A percentile compares a stretch with the other conserved stretches of the same genome.
phyloP scores from a whole-genome alignment of 1,284 basidiomycete species.

The Moesziomyces sp. region DNA sequence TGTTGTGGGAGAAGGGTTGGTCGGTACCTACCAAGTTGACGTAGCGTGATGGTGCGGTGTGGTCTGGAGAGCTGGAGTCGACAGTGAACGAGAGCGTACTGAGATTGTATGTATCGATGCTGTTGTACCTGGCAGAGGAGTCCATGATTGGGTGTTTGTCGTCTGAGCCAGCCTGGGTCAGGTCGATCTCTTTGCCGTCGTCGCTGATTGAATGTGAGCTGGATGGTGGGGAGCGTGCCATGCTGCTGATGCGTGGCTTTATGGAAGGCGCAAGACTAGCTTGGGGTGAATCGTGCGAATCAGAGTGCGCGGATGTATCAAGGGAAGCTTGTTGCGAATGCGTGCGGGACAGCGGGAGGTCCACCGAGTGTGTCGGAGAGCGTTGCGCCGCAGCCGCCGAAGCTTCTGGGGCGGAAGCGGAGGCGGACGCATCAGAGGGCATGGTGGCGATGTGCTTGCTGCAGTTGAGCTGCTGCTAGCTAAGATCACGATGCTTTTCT shows the following conservation, averaged over 20 bases:
- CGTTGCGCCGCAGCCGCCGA: constrained; percentile 16
- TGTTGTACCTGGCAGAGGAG: constrained; percentile 5
- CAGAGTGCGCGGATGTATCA: neutral
- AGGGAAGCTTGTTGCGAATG: constrained; percentile 14
- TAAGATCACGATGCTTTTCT: neutral
- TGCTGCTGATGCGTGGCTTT: constrained; percentile 26
- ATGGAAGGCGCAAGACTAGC: constrained; percentile 14
- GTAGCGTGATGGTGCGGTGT: constrained; percentile 8
- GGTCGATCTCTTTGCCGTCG: neutral
- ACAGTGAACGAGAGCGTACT: constrained; percentile 26
- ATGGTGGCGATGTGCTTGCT: constrained; percentile 3
- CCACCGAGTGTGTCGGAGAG: constrained; percentile 16
- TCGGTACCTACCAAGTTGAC: constrained; percentile 4
- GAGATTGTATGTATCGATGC: constrained; percentile 18
- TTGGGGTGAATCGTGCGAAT: neutral
- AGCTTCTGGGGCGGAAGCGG: neutral
- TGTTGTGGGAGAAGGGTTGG: neutral
- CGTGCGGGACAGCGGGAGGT: constrained; percentile 16
- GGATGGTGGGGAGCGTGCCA: constrained; percentile 3
- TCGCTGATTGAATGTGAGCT: constrained; percentile 10
- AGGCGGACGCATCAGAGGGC: neutral
- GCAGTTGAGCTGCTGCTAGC: neutral
- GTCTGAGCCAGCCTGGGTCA: neutral
- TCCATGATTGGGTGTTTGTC: neutral
- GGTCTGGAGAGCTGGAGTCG: constrained; percentile 9